Percentiles rank a stretch among this genome's conserved stretches.
phyloP scores from a whole-genome alignment of 306 rosid genomes.

The Fagus sylvatica region DNA sequence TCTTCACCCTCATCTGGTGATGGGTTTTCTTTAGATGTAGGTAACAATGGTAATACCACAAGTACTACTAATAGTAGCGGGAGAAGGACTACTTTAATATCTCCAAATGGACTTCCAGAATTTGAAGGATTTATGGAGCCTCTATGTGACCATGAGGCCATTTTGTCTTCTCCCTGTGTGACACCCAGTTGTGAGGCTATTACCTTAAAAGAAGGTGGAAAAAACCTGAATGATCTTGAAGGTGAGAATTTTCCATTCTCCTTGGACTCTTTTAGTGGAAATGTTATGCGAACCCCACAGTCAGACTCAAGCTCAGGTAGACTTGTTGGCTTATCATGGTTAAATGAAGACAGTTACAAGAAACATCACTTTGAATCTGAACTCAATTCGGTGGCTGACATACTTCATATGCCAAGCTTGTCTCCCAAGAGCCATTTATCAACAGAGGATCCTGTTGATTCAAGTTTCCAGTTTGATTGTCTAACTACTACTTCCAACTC shows the following conservation, averaged over 20 bases:
- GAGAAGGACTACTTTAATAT: conserved; percentile 33
- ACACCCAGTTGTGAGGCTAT: conserved; percentile 33
- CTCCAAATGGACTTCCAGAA: conserved; percentile 44
- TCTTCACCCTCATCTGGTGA: conserved; percentile 42
- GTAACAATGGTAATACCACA: conserved; percentile 40
- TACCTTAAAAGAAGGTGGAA: conserved; percentile 32
- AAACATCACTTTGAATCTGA: conserved; percentile 36
- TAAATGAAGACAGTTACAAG: conserved; percentile 36
- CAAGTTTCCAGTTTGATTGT: conserved; percentile 76
- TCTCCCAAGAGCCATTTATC: conserved; percentile 33
- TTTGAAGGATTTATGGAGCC: conserved; percentile 52
- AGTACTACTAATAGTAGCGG: conserved; percentile 23
- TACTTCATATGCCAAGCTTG: conserved; percentile 38
- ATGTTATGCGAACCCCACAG: conserved; percentile 74
- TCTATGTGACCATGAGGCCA: conserved; percentile 27
- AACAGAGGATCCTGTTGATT: conserved; percentile 47
- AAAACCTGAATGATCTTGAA: conserved; percentile 21
- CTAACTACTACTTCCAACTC: conserved; percentile 50
- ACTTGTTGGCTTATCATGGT: conserved; percentile 39
- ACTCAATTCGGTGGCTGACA: conserved; percentile 38
- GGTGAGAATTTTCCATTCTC: conserved; percentile 67
- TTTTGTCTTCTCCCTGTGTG: conserved; percentile 39
- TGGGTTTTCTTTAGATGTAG: conserved; percentile 33
- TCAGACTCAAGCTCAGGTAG: conserved; percentile 58
- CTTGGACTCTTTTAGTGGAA: conserved; percentile 54